These are phyloP conservation scores for Fraxinus sp. DNA, from an alignment of 305 asterid genomes.

Conservation along the genomic window DNA sequence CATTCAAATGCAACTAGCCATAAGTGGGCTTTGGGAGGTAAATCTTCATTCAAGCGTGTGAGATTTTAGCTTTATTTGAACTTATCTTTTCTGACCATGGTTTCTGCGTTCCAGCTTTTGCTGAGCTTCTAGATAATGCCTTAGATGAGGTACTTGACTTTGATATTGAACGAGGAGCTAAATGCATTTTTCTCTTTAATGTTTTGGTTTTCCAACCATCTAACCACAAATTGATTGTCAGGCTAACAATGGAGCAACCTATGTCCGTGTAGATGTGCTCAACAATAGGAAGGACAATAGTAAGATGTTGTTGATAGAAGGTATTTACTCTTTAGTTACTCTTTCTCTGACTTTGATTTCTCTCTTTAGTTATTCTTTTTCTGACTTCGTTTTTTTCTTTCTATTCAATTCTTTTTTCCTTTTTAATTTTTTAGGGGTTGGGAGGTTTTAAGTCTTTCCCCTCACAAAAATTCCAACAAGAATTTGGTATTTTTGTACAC, in stretches of 20 bases:
- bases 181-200: background rate
- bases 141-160: constrained; percentile 59
- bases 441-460: background rate
- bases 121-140: constrained; percentile 87
- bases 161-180: background rate
- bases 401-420: background rate
- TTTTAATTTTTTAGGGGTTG: background rate
- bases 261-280: constrained; percentile 56
- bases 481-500: background rate
- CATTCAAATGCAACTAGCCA: constrained; percentile 95
- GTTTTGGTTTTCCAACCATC: background rate
- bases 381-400: background rate
- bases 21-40: constrained; percentile 87
- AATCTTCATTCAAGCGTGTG: background rate
- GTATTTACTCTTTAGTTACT: constrained; percentile 27
- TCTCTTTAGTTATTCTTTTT: background rate
- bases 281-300: constrained; percentile 41
- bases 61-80: background rate
- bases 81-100: background rate
- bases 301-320: constrained; percentile 69
- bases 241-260: constrained; percentile 66
- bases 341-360: background rate
- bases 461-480: background rate
- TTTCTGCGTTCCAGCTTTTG: constrained; percentile 50
- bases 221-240: constrained; percentile 16